Base-by-base conservation (phyloP, 345 rosid species). In the Cardiospermum halicacabum region DNA sequence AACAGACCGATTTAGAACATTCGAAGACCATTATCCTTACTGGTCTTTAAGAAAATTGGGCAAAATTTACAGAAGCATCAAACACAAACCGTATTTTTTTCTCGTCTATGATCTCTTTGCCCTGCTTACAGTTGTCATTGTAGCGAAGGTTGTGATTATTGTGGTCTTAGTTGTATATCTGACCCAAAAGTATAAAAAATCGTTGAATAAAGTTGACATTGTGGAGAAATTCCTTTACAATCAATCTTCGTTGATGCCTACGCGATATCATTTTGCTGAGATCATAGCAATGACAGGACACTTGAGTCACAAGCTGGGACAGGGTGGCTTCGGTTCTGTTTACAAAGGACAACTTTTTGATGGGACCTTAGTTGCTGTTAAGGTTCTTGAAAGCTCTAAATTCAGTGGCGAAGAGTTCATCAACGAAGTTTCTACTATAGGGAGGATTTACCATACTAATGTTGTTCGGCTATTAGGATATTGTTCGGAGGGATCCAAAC, bases 371-470 rank as follows among this genome's bases (percentile, higher is more conserved):
- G n/a, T n/a, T n/a, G n/a, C n/a, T n/a, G n/a, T n/a, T n/a, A n/a
- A n/a, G n/a, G n/a, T n/a, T n/a, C n/a, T n/a, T n/a, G n/a, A n/a
- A n/a, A n/a, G n/a, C n/a, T n/a, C n/a, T n/a, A n/a, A n/a, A n/a
- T n/a, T n/a, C n/a, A n/a, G n/a, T n/a, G n/a, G n/a, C n/a, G 48
- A 48, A 32, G 71, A 67, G 12, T 67, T 67, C 39, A 67, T 67
- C 18, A 67, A 67, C 0, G 58, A 67, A 57, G 56, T 67, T 34
- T 49, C 71, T 0, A 67, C 58, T 13, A 58, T 36, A 0, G 49
- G 36, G 31, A 49, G 71, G 36, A 49, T 67, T 47, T 51, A 67
- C 40, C 65, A 58, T 37, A 34, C 39, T 11, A 67, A 58, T 16
- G 51, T 58, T 0, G 51, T 68, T 7, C 65, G 39, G 1, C 11